These are phyloP conservation scores for Cicer cuneatum DNA, from an alignment of 306 rosid species.

Conservation along the genomic window DNA sequence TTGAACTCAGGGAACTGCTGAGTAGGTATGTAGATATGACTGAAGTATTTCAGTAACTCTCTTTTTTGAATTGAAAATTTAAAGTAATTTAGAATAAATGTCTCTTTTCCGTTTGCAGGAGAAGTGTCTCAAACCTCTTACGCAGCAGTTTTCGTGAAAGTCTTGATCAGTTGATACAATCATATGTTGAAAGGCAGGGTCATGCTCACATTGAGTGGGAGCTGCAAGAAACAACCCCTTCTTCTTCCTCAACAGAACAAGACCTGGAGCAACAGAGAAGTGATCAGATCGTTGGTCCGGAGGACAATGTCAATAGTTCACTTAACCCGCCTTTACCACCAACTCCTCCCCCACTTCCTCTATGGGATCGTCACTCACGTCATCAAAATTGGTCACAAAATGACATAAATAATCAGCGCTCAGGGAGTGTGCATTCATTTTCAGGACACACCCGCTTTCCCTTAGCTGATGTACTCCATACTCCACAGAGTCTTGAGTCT, in stretches of 20 bases:
- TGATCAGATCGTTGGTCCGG: slow-evolving; percentile 55
- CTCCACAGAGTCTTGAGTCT: slow-evolving; percentile 15
- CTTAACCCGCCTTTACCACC: slow-evolving; percentile 63
- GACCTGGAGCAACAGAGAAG: slow-evolving; percentile 60
- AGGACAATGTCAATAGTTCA: slow-evolving; percentile 53
- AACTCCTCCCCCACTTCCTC: slow-evolving; percentile 64
- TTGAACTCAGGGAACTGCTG: slow-evolving; percentile 89
- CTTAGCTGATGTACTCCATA: slow-evolving; percentile 44
- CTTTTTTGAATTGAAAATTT: slow-evolving; percentile 25
- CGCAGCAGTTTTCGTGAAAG: slow-evolving; percentile 93
- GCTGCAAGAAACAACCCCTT: slow-evolving; percentile 63
- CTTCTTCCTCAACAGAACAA: slow-evolving; percentile 63
- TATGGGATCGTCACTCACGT: slow-evolving; percentile 71
- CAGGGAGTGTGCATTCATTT: slow-evolving; percentile 68
- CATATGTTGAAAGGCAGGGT: slow-evolving; percentile 91
- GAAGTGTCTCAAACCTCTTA: slow-evolving; percentile 96
- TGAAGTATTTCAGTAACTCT: slow-evolving; percentile 32
- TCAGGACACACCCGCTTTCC: slow-evolving; percentile 45
- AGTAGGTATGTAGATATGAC: slow-evolving; percentile 63
- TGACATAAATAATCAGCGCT: slow-evolving; percentile 69
- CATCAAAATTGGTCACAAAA: slow-evolving; percentile 74
- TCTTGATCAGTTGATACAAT: slow-evolving; percentile 87
- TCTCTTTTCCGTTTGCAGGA: slow-evolving; percentile 64
- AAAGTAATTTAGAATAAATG: background rate
- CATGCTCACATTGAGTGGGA: slow-evolving; percentile 75